Conservation (phyloP, 2,329 filamentous ascomycete genomes). For the Claviceps fusiformis region DNA sequence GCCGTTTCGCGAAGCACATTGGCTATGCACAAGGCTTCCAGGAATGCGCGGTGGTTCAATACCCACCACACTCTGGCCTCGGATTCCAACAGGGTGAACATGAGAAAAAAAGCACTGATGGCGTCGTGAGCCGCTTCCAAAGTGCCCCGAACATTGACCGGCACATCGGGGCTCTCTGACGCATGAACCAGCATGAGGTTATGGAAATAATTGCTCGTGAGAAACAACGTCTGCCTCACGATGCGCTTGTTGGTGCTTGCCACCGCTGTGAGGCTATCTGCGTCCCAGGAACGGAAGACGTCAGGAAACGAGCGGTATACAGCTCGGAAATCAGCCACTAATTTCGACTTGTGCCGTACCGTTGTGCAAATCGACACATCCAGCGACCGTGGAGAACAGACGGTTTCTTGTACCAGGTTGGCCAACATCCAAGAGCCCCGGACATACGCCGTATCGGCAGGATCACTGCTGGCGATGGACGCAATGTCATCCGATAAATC, state of each 20-base stretch:
- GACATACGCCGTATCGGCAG: constrained; percentile 57
- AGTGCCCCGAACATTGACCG: constrained; percentile 53
- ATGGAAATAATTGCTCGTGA: constrained; percentile 74
- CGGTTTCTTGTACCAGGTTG: constrained; percentile 63
- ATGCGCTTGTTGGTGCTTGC: constrained; percentile 48
- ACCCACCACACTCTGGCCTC: constrained; percentile 78
- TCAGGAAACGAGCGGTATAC: constrained; percentile 62
- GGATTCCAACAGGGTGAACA: constrained; percentile 52
- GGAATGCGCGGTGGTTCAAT: constrained; percentile 67
- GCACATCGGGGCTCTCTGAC: constrained; percentile 50
- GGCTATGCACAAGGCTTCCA: constrained; percentile 59
- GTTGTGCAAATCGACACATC: constrained; percentile 59
- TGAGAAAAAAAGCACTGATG: constrained; percentile 59
- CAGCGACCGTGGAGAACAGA: constrained; percentile 62
- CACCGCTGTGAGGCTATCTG: constrained; percentile 42
- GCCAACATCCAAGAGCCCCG: constrained; percentile 67
- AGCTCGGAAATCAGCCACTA: constrained; percentile 55
- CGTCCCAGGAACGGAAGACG: constrained; percentile 55
- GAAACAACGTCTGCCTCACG: constrained; percentile 61
- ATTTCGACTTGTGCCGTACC: constrained; percentile 52
- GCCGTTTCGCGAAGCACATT: constrained; percentile 40
- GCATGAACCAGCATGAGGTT: constrained; percentile 69
- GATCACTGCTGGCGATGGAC: constrained; percentile 43
- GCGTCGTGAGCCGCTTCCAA: constrained; percentile 66
- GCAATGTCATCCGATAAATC: constrained; percentile 53